phyloP scores from a whole-genome alignment of 2,329 filamentous ascomycete genomes.

The Chaetomium sp. region DNA sequence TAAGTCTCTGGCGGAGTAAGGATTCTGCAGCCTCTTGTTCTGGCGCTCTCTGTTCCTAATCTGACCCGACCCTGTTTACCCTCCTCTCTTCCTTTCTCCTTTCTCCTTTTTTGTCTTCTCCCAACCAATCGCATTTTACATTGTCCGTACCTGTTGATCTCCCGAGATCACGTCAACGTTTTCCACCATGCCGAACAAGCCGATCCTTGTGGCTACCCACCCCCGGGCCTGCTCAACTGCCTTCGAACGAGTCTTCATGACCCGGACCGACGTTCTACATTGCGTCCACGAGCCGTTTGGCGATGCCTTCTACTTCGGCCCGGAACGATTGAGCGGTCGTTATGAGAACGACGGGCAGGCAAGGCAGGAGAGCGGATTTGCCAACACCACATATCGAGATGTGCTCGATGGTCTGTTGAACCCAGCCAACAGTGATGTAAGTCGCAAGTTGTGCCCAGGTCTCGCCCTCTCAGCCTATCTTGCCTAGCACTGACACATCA shows the following conservation, averaged over 20 bases:
- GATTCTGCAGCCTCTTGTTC: background rate
- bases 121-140: background rate
- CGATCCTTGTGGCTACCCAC: conserved; percentile 90
- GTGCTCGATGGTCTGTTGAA: conserved; percentile 68
- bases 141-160: background rate
- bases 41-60: background rate
- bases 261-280: conserved; percentile 69
- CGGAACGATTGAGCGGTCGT: conserved; percentile 74
- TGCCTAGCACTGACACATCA: background rate
- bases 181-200: conserved; percentile 60
- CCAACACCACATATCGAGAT: conserved; percentile 64
- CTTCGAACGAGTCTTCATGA: conserved; percentile 98
- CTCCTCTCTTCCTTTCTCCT: background rate
- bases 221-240: conserved; percentile 93
- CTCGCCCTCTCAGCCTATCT: background rate
- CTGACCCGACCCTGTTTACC: background rate
- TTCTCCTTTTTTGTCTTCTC: background rate
- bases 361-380: conserved; percentile 58
- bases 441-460: conserved; percentile 15
- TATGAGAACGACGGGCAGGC: conserved; percentile 62
- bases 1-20: too few relatives aligned
- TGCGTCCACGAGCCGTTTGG: conserved; percentile 95
- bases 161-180: background rate
- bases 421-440: conserved; percentile 66
- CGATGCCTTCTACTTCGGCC: conserved; percentile 93